These are phyloP conservation scores for Adansonia rubrostipa DNA, from an alignment of 441 rosid species.

Conservation along the genomic window DNA sequence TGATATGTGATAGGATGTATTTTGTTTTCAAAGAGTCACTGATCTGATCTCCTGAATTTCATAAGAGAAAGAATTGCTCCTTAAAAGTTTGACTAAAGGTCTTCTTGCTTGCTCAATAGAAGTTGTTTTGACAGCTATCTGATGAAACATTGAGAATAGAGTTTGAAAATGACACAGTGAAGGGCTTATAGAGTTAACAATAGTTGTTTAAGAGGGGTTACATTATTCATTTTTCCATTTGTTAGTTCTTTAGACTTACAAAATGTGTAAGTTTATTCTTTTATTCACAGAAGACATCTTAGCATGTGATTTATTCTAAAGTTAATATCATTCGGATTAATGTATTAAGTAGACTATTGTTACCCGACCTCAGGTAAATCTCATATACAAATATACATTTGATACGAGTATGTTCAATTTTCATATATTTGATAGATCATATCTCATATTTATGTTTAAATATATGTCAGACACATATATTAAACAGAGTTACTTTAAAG, in stretches of 20 bases:
- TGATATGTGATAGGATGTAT: neutral
- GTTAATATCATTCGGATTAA: neutral
- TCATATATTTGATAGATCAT: too few relatives aligned
- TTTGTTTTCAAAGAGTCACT: neutral
- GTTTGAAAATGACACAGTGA: conserved; percentile 4
- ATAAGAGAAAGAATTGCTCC: neutral
- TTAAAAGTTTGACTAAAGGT: conserved; percentile 1
- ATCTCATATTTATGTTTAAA: neutral
- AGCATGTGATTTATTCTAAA: neutral
- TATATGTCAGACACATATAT: neutral
- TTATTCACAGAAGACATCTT: neutral
- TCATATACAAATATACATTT: too few relatives aligned
- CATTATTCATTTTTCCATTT: neutral
- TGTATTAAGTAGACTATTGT: neutral
- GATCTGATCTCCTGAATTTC: neutral
- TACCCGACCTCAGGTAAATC: neutral
- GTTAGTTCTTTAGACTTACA: neutral
- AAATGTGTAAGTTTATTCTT: neutral
- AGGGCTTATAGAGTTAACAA: neutral
- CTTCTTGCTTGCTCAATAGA: neutral
- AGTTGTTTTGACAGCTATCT: neutral
- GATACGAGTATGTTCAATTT: too few relatives aligned
- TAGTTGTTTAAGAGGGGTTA: neutral
- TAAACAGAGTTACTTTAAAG: too few relatives aligned
- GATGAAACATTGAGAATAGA: neutral